Evolutionary conservation across 2,329 filamentous ascomycete species (phyloP).

Genomic region (Nothophoma quercina): DNA sequence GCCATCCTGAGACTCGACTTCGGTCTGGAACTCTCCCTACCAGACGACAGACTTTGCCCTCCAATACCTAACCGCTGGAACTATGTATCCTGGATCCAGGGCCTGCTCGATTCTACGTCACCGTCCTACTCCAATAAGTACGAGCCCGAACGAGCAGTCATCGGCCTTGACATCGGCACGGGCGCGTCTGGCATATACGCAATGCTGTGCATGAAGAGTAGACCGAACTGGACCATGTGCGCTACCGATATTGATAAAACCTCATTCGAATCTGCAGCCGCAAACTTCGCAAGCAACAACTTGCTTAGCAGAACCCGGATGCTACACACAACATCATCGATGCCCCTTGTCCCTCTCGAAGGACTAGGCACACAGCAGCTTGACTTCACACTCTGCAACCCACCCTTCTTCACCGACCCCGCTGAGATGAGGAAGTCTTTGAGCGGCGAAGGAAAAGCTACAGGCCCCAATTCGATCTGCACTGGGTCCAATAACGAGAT

Average conservation of each 20-base stretch:
- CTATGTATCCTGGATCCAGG: constrained; percentile 89
- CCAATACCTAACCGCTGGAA: constrained; percentile 79
- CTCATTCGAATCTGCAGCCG: constrained; percentile 70
- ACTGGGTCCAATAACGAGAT: constrained; percentile 86
- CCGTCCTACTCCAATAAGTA: constrained; percentile 57
- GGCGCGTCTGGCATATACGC: constrained; percentile 93
- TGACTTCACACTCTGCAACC: constrained; percentile 92
- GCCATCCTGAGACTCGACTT: constrained; percentile 81
- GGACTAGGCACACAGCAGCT: constrained; percentile 62
- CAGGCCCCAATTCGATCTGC: constrained; percentile 73
- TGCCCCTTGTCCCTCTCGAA: constrained; percentile 70
- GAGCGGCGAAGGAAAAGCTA: constrained; percentile 67
- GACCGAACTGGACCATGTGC: constrained; percentile 67
- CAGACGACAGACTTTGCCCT: constrained; percentile 82
- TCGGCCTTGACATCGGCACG: constrained; percentile 86
- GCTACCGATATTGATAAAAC: constrained; percentile 75
- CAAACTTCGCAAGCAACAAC: constrained; percentile 72
- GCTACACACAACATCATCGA: constrained; percentile 60
- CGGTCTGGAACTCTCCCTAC: constrained; percentile 72
- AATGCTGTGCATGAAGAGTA: constrained; percentile 74
- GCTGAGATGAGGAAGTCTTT: constrained; percentile 70
- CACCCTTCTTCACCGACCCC: constrained; percentile 86
- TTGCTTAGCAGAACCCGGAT: constrained; percentile 71
- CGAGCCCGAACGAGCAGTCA: constrained; percentile 59
- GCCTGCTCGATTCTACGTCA: constrained; percentile 75